Conservation (phyloP, 1,139 yeast species). For the Saccharomyces uvarum region DNA sequence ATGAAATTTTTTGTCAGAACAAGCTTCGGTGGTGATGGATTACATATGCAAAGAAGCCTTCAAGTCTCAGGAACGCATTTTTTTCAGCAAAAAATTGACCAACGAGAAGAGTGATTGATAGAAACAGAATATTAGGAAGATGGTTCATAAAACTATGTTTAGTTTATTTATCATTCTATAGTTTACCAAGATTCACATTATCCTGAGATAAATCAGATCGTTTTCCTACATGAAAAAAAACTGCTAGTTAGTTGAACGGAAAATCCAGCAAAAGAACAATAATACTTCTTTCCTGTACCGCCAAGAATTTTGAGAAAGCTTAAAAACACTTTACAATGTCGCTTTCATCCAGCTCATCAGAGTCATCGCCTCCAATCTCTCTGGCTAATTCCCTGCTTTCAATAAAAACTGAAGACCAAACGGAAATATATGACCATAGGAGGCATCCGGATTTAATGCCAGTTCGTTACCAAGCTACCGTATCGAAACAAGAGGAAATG, state of each 20-base stretch:
- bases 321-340: not conserved
- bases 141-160: not conserved
- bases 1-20: not conserved
- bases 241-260: not conserved
- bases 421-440: slow-evolving; percentile 50
- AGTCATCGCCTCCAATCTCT: slow-evolving; percentile 17
- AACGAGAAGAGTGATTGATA: not conserved
- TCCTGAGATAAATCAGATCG: not conserved
- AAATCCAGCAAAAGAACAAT: not conserved
- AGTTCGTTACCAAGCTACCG: not conserved
- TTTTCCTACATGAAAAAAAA: not conserved
- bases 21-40: not conserved
- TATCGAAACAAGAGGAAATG: not conserved
- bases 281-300: not conserved
- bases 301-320: not conserved
- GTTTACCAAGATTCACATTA: not conserved
- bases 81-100: not conserved
- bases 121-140: not conserved
- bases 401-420: slow-evolving; percentile 36
- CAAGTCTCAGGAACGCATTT: not conserved
- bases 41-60: not conserved
- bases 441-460: slow-evolving; percentile 39
- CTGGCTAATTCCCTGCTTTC: slow-evolving; percentile 29
- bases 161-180: not conserved
- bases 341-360: slow-evolving; percentile 1